phyloP scores from a whole-genome alignment of 2,329 filamentous ascomycete genomes.

The Didymella exigua region DNA sequence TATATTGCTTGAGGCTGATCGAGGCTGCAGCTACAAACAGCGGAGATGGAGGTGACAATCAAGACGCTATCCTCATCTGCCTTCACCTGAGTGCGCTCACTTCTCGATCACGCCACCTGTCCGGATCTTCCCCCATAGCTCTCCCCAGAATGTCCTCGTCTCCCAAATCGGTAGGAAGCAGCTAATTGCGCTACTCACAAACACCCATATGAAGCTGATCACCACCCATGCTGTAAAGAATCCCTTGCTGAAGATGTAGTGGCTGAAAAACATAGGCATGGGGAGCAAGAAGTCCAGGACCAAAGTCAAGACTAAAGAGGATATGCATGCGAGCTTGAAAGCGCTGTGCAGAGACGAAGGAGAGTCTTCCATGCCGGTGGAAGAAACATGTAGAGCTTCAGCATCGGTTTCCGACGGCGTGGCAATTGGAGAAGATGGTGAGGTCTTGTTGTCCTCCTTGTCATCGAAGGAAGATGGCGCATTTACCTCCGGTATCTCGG shows the following conservation, averaged over 20 bases:
- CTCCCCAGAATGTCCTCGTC: constrained; percentile 33
- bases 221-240: constrained; percentile 53
- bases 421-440: neutral
- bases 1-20: neutral
- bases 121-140: constrained; percentile 1
- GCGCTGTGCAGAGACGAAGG: constrained; percentile 40
- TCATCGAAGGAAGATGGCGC: constrained; percentile 5
- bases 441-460: constrained; percentile 2
- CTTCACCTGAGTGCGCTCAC: neutral
- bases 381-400: neutral
- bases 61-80: too few species aligned
- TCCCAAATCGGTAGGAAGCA: constrained; percentile 52
- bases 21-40: neutral
- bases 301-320: constrained; percentile 48
- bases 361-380: constrained; percentile 34
- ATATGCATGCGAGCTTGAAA: constrained; percentile 47
- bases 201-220: constrained; percentile 52
- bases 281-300: constrained; percentile 50
- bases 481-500: constrained; percentile 6
- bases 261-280: constrained; percentile 51
- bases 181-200: constrained; percentile 48
- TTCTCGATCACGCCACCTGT: neutral
- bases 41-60: neutral
- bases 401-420: neutral
- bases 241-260: constrained; percentile 49